These are phyloP conservation scores for Zasmidium citrigriseum DNA, from an alignment of 2,329 filamentous ascomycete genomes.

Conservation along the genomic window DNA sequence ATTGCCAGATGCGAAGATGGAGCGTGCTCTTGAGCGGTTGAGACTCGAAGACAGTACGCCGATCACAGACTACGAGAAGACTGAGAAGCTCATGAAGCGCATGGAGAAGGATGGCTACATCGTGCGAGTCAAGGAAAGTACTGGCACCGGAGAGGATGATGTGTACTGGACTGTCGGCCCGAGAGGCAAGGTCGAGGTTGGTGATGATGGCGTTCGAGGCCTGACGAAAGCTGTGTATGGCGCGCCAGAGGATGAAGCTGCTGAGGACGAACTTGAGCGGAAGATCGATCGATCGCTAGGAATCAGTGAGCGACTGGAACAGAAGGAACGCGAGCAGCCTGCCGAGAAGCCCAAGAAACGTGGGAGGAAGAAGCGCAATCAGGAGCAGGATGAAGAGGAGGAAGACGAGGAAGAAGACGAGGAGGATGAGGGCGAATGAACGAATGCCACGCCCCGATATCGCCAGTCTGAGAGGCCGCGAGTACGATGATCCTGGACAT, in stretches of 20 bases:
- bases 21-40: slow-evolving; percentile 70
- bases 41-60: slow-evolving; percentile 76
- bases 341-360: slow-evolving; percentile 5
- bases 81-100: slow-evolving; percentile 70
- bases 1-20: slow-evolving; percentile 76
- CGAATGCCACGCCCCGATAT: neutral
- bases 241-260: slow-evolving; percentile 28
- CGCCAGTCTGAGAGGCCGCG: neutral
- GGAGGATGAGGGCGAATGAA: slow-evolving; percentile 12
- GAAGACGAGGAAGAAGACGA: slow-evolving; percentile 19
- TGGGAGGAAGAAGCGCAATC: slow-evolving; percentile 4
- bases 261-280: slow-evolving; percentile 34
- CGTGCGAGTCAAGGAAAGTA: slow-evolving; percentile 68
- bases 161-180: slow-evolving; percentile 84
- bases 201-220: slow-evolving; percentile 70
- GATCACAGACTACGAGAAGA: slow-evolving; percentile 57
- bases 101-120: slow-evolving; percentile 85
- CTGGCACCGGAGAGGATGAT: slow-evolving; percentile 67
- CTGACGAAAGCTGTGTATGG: slow-evolving; percentile 63
- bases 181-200: slow-evolving; percentile 82
- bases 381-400: slow-evolving; percentile 11
- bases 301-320: slow-evolving; percentile 17
- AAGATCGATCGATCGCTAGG: slow-evolving; percentile 37
- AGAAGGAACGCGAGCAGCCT: neutral
- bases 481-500: neutral